Base-by-base conservation (phyloP, 805 yeast species). In the Lachancea fermentati region DNA sequence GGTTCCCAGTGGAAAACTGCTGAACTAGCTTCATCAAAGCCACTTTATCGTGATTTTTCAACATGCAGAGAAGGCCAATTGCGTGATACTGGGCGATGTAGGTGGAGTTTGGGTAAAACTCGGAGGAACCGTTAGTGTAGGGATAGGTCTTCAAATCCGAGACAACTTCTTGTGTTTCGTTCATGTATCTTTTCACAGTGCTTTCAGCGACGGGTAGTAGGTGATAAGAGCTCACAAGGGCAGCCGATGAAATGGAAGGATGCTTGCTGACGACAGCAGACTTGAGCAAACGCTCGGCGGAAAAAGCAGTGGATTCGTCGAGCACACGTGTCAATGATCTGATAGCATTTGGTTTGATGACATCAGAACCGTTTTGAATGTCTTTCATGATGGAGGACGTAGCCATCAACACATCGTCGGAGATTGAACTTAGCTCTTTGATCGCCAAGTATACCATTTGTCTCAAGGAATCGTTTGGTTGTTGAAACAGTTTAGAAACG, bases 311-410 rank as follows among this genome's bases (percentile, higher is more conserved):
- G 24, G 87, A 73, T 16, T 81, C 84, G 62, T 93, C 98, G 57
- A 93, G 73, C 28, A 93, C 95, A 49, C 95, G 77, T 15, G 89
- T 79, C 55, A 93, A 73, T 0, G 97, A 84, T 63, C 98, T 79
- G 48, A 93, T 83, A 17, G 98, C 97, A 60, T 93, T 84, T 42
- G 98, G 96, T 58, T 88, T 87, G 66, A 83, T 88, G 46, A 87
- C 69, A 48, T 78, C 69, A 44, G 86, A 94, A 42, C 91, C 91
- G 50, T 80, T 81, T 67, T 94, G 97, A 40, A 93, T 86, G 67
- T 93, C 98, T 67, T 89, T 89, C 97, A 93, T 93, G 58, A 93
- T 89, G 19, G 96, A 88, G 2, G 96, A 86, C 19, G 98, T 93
- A 19, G 91, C 97, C 97, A 93, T 93, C 63, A 93, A 75, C 42